phyloP scores from a whole-genome alignment of 352 stramenopile species.

The Discostella stelligera region DNA sequence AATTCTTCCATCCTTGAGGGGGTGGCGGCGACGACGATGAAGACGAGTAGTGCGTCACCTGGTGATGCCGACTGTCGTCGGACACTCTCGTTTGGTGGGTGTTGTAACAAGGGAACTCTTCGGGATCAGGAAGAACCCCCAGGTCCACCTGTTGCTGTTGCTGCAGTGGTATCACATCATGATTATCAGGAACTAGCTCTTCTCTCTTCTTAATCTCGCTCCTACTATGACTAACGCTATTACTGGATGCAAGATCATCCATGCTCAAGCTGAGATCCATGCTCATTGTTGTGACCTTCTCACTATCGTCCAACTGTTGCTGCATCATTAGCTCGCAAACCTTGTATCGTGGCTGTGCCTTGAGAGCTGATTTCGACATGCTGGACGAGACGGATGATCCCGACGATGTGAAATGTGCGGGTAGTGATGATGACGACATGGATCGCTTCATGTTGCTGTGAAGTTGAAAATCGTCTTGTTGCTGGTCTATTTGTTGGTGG shows the following conservation, averaged over 20 bases:
- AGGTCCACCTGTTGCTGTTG: background rate
- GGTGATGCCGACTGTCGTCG: background rate
- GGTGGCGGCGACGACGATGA: background rate
- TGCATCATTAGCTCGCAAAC: slow-evolving; percentile 20
- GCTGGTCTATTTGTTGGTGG: no score
- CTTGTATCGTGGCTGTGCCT: slow-evolving; percentile 18
- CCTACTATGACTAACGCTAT: background rate
- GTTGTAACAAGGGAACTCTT: slow-evolving; percentile 10
- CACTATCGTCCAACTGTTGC: slow-evolving; percentile 22
- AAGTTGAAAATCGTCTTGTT: no score
- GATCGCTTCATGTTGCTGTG: background rate
- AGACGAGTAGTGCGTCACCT: background rate
- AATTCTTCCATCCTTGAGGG: background rate
- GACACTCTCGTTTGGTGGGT: background rate
- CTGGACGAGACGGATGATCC: background rate
- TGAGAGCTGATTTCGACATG: slow-evolving; percentile 9
- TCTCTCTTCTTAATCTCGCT: background rate
- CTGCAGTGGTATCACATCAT: background rate
- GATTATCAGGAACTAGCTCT: background rate
- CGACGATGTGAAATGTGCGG: background rate
- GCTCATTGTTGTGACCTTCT: slow-evolving; percentile 24
- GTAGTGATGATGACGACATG: background rate
- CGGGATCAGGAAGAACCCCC: slow-evolving; percentile 17
- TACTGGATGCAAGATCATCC: background rate
- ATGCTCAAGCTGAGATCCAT: slow-evolving; percentile 20